Evolutionary conservation across 2,329 filamentous ascomycete species (phyloP), one percentile per base, ranked within the genome.

Genomic region (Pseudocercospora musae): DNA sequence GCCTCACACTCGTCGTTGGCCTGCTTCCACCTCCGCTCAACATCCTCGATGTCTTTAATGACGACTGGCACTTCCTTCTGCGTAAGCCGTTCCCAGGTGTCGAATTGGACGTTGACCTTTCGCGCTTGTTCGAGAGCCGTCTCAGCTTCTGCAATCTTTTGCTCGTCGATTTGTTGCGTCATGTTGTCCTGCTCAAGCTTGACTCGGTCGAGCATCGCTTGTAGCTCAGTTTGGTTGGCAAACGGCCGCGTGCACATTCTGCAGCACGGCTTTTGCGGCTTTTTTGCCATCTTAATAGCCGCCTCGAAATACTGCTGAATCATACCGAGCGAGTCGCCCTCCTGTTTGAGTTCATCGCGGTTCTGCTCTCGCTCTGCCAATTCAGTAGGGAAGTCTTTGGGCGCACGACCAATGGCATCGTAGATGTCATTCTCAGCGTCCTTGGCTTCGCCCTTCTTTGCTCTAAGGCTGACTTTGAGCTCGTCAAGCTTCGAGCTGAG

Each of bases 221-320:
- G 87, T 66, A 84, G 87, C 70, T 84, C 85, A 31, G 77, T 82
- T 68, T 80, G 79, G 71, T 82, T 73, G 59, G 85, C 76, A 73
- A 96, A 92, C 3, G 81, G 76, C 58, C 92, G 85, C 48, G 85
- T 83, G 72, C 94, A 98, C 21, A 95, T 85, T 33, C 86, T 84
- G 74, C 94, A 98, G 49, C 84, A 84, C 37, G 68, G 91, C 89
- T 58, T 89, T 85, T 33, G 86, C 10, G 37, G 37, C 15, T 40
- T 81, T 59, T 89, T 82, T 10, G 90, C 84, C 21, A 82, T 40
- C 29, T 68, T 65, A 31, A 72, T 66, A 58, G 70, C 72, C 8
- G 57, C 50, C 33, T 72, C 58, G 9, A 73, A 68, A 49, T 71
- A 72, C 21, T 65, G 57, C 25, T 63, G 59, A 15, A 73, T 60